Evolutionary conservation across 2,329 filamentous ascomycete genomes (phyloP).

Genomic region (Juglanconis sp.): DNA sequence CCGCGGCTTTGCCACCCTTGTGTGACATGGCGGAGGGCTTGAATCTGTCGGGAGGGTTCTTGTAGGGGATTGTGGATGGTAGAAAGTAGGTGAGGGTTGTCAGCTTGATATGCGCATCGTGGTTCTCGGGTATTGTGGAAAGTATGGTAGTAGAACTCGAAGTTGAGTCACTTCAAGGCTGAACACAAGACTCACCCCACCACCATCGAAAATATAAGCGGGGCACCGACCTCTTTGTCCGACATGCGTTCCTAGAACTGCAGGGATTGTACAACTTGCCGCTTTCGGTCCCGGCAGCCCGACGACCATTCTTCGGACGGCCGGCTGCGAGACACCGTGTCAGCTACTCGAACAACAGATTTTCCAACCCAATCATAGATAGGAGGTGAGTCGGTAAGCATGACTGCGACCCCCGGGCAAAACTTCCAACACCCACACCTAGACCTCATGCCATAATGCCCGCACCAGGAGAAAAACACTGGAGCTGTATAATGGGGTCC

Average conservation of each 20-base stretch:
- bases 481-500: no score
- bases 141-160: neutral
- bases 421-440: no score
- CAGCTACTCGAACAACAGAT: no score
- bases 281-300: neutral
- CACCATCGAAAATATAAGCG: neutral
- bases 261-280: neutral
- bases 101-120: constrained; percentile 2
- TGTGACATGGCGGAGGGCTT: constrained; percentile 37
- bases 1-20: constrained; percentile 34
- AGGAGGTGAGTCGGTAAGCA: no score
- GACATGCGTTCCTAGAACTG: neutral
- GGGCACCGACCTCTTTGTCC: constrained; percentile 20
- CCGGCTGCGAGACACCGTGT: no score
- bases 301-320: no score
- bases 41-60: neutral
- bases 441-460: no score
- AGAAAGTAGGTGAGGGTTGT: neutral
- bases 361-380: no score
- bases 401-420: no score
- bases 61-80: neutral
- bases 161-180: neutral
- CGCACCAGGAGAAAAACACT: no score
- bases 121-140: neutral
- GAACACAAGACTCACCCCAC: neutral